phyloP scores from a whole-genome alignment of 495 filamentous ascomycete genomes.

The Xylaria telfairii region DNA sequence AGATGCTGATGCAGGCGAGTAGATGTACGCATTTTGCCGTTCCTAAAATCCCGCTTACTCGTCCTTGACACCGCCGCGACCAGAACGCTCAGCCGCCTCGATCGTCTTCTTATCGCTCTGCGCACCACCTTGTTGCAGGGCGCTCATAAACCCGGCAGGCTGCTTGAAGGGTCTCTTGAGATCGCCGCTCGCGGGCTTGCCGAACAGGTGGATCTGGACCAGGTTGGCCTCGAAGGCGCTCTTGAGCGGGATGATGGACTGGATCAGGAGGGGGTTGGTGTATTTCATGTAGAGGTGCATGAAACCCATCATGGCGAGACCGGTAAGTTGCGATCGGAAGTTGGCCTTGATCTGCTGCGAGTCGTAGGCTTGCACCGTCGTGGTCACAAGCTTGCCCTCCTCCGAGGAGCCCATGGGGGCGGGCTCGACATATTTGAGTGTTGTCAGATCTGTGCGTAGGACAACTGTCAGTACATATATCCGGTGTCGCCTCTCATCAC shows the following conservation, averaged over 20 bases:
- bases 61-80: slow-evolving; percentile 87
- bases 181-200: slow-evolving; percentile 88
- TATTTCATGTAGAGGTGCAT: slow-evolving; percentile 99
- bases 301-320: slow-evolving; percentile 94
- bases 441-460: slow-evolving; percentile 77
- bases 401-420: slow-evolving; percentile 89
- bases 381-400: slow-evolving; percentile 93
- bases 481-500: background rate
- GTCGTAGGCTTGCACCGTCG: slow-evolving; percentile 94
- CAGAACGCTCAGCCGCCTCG: slow-evolving; percentile 83
- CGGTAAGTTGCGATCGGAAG: slow-evolving; percentile 90
- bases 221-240: slow-evolving; percentile 91
- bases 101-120: slow-evolving; percentile 98
- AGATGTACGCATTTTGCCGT: background rate
- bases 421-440: slow-evolving; percentile 97
- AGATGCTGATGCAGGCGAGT: background rate
- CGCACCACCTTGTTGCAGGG: slow-evolving; percentile 68
- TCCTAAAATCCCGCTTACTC: slow-evolving; percentile 63
- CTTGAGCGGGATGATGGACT: slow-evolving; percentile 98
- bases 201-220: slow-evolving; percentile 92
- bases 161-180: slow-evolving; percentile 96
- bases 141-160: slow-evolving; percentile 77
- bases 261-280: slow-evolving; percentile 98
- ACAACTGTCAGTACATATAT: slow-evolving; percentile 25
- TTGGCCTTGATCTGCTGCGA: slow-evolving; percentile 78